These are phyloP conservation scores for Kalanchoe fedtschenkoi DNA, from an alignment of 164 flowering plant genomes.

Conservation along the genomic window DNA sequence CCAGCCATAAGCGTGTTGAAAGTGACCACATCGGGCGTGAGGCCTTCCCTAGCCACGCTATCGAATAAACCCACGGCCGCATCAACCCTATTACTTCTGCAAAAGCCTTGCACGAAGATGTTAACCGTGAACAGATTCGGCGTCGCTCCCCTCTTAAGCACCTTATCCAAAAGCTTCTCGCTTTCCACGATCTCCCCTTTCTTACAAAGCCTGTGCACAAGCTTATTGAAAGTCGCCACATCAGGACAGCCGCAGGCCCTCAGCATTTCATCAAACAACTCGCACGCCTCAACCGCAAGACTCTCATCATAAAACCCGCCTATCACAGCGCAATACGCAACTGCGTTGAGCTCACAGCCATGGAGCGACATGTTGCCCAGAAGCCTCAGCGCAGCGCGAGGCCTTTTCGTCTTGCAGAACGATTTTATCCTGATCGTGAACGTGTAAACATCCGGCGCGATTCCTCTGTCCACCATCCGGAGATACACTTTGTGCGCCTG, in stretches of 20 bases:
- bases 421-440: conserved; percentile 83
- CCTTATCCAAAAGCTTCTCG: conserved; percentile 54
- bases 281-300: conserved; percentile 35
- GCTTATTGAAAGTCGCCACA: conserved; percentile 66
- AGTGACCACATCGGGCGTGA: conserved; percentile 66
- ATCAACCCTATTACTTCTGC: conserved; percentile 28
- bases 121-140: conserved; percentile 72
- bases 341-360: conserved; percentile 59
- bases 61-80: conserved; percentile 43
- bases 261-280: conserved; percentile 71
- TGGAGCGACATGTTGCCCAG: conserved; percentile 58
- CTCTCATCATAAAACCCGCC: conserved; percentile 65
- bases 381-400: conserved; percentile 74
- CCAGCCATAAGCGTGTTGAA: conserved; percentile 73
- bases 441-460: conserved; percentile 70
- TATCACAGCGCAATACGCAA: conserved; percentile 71
- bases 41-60: conserved; percentile 26
- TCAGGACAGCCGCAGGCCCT: conserved; percentile 39
- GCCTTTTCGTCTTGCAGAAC: conserved; percentile 65
- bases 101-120: conserved; percentile 69
- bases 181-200: conserved; percentile 57
- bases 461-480: conserved; percentile 59
- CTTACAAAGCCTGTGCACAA: conserved; percentile 49
- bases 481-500: conserved; percentile 83
- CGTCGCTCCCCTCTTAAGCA: conserved; percentile 57